phyloP scores from a whole-genome alignment of 768 basidiomycete species.

The Roridomyces roridus region DNA sequence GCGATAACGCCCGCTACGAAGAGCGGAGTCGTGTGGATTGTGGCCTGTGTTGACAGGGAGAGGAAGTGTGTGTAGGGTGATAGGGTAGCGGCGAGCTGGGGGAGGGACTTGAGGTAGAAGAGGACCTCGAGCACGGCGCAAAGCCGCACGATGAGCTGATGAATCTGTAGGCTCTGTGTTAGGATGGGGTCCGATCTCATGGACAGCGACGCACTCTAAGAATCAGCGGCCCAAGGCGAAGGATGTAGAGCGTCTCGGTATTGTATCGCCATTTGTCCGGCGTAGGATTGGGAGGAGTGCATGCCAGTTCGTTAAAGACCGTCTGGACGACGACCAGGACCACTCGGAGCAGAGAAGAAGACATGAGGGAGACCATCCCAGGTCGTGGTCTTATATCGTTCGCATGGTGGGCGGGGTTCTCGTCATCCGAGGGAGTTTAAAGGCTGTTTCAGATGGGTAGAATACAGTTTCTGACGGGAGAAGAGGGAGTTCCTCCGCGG shows the following conservation, averaged over 20 bases:
- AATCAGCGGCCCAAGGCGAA: constrained; percentile 56
- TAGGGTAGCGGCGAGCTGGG: constrained; percentile 39
- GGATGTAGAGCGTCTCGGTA: constrained; percentile 54
- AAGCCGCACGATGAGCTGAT: constrained; percentile 55
- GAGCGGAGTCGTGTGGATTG: constrained; percentile 44
- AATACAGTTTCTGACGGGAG: too few species aligned
- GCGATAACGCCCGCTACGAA: constrained; percentile 53
- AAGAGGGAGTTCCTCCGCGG: too few species aligned
- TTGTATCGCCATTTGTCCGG: constrained; percentile 57
- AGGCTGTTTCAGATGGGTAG: too few species aligned
- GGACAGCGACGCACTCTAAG: constrained; percentile 49
- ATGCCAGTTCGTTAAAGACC: constrained; percentile 55
- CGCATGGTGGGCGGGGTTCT: too few species aligned
- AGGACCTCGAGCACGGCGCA: constrained; percentile 58
- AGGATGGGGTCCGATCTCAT: background rate
- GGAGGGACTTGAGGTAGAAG: constrained; percentile 40
- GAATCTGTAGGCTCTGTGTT: constrained; percentile 40
- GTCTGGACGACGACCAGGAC: constrained; percentile 56
- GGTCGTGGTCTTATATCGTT: too few species aligned
- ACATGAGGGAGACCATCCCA: too few species aligned
- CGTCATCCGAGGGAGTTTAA: too few species aligned
- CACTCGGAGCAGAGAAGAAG: constrained; percentile 54
- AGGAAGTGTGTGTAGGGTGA: constrained; percentile 38
- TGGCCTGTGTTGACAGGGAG: constrained; percentile 35
- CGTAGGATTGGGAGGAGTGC: constrained; percentile 63